Conservation (phyloP, 805 yeast genomes). For the Saccharomyces cerevisiae region DNA sequence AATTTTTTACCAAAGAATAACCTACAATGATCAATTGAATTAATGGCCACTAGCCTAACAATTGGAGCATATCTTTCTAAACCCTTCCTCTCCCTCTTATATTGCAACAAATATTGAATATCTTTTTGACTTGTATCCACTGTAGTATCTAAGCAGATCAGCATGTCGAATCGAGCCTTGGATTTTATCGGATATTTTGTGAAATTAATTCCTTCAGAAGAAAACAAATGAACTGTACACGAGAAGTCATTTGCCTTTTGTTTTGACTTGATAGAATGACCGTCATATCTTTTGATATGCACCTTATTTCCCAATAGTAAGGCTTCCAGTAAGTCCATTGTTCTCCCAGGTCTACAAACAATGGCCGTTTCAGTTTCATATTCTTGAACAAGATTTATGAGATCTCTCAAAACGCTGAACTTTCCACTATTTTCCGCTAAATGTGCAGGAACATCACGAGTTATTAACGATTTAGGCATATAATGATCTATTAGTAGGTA, state of each 20-base stretch:
- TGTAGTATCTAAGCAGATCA: slow-evolving; percentile 57
- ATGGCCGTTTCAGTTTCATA: slow-evolving; percentile 51
- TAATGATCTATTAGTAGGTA: slow-evolving; percentile 69
- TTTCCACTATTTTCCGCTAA: slow-evolving; percentile 78
- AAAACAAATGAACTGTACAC: slow-evolving; percentile 38
- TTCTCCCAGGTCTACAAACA: slow-evolving; percentile 58
- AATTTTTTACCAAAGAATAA: slow-evolving; percentile 36
- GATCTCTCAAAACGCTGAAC: slow-evolving; percentile 58
- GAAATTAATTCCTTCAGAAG: slow-evolving; percentile 27
- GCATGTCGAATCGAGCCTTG: slow-evolving; percentile 40
- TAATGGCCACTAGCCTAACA: slow-evolving; percentile 63
- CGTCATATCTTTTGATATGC: slow-evolving; percentile 51
- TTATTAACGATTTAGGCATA: slow-evolving; percentile 69
- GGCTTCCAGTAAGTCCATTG: slow-evolving; percentile 68
- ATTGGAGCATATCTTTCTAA: slow-evolving; percentile 40
- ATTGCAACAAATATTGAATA: slow-evolving; percentile 28
- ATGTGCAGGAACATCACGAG: slow-evolving; percentile 62
- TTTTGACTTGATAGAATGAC: slow-evolving; percentile 46
- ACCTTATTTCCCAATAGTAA: slow-evolving; percentile 55
- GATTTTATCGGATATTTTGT: slow-evolving; percentile 16
- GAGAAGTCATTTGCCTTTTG: slow-evolving; percentile 22
- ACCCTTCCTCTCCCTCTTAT: slow-evolving; percentile 23
- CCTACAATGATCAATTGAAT: slow-evolving; percentile 78
- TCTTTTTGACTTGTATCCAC: slow-evolving; percentile 36
- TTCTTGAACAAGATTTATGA: slow-evolving; percentile 48